Percentiles rank a stretch among this genome's conserved stretches.
These are phyloP conservation scores for Mycothermus thermophilus DNA, from an alignment of 495 filamentous ascomycete genomes.

Conservation along the genomic window DNA sequence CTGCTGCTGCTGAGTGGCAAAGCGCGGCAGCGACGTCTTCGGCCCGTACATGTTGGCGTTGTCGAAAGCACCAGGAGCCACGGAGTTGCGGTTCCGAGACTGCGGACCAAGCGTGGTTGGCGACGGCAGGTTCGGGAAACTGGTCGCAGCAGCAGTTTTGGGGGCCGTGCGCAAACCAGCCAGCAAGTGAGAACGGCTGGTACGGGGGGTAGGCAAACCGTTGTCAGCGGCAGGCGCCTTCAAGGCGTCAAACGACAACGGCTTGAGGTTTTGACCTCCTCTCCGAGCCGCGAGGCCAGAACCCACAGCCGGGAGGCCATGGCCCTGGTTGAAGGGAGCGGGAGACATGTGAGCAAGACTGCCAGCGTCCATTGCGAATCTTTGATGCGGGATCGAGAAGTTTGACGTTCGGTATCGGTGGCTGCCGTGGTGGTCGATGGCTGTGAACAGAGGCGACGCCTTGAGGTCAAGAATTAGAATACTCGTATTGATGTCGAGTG, in stretches of 20 bases:
- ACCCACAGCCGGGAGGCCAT: conserved; percentile 61
- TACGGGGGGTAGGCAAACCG: conserved; percentile 64
- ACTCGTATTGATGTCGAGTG: conserved; percentile 13
- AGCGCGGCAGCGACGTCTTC: conserved; percentile 38
- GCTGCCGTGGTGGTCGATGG: too few relatives aligned
- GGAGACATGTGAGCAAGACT: conserved; percentile 99
- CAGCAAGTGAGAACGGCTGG: conserved; percentile 86
- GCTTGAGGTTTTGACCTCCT: conserved; percentile 72
- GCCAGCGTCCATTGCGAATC: conserved; percentile 79
- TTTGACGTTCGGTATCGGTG: neutral
- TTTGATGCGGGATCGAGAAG: neutral
- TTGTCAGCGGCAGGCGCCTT: conserved; percentile 39
- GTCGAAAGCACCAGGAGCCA: conserved; percentile 35
- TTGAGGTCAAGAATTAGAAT: conserved; percentile 14
- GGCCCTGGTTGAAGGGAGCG: conserved; percentile 55
- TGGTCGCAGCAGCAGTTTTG: conserved; percentile 57
- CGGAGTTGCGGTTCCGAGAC: conserved; percentile 31
- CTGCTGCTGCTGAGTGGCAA: conserved; percentile 17
- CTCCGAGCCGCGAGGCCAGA: conserved; percentile 71
- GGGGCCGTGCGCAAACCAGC: conserved; percentile 88
- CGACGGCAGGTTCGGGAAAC: conserved; percentile 54
- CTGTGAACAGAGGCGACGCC: neutral
- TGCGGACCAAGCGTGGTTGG: conserved; percentile 24
- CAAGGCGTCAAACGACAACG: conserved; percentile 58
- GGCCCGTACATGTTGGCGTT: conserved; percentile 30